These are phyloP conservation scores for Bertia moriformis DNA, from an alignment of 2,329 filamentous ascomycete genomes.

Conservation along the genomic window DNA sequence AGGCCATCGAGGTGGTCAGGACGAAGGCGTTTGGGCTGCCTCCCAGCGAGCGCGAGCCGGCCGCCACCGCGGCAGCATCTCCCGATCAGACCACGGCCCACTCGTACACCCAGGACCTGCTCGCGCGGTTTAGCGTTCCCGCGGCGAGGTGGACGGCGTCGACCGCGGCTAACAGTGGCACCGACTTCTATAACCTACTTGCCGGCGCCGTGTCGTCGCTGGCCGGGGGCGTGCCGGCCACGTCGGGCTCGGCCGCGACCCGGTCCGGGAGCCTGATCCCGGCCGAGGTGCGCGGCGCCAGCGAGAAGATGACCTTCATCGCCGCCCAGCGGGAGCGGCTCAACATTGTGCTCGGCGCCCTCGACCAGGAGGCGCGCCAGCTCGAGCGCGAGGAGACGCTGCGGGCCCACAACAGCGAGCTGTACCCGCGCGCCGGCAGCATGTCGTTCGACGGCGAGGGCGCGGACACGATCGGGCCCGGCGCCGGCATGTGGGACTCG, in stretches of 20 bases:
- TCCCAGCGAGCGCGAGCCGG: constrained; percentile 26
- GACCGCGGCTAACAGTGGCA: constrained; percentile 25
- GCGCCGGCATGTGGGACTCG: no score
- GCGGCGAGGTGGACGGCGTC: constrained; percentile 33
- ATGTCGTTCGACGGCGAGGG: constrained; percentile 13
- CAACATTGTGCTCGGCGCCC: constrained; percentile 57
- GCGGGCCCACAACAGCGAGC: constrained; percentile 5
- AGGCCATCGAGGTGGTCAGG: constrained; percentile 56
- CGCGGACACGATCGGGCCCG: constrained; percentile 11
- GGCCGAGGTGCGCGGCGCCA: constrained; percentile 44
- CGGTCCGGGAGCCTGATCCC: constrained; percentile 56
- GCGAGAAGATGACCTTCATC: constrained; percentile 62
- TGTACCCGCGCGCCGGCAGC: constrained; percentile 9
- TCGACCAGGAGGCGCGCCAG: constrained; percentile 64
- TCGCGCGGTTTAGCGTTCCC: constrained; percentile 77
- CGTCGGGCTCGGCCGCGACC: constrained; percentile 24
- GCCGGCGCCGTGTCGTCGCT: constrained; percentile 41
- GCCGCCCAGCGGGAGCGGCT: constrained; percentile 67
- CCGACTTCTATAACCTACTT: constrained; percentile 66
- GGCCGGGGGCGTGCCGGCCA: constrained; percentile 20
- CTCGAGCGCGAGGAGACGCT: constrained; percentile 25
- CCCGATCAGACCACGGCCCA: constrained; percentile 18
- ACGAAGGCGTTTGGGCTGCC: constrained; percentile 69
- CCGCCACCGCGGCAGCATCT: constrained; percentile 25
- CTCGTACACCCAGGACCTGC: constrained; percentile 65